phyloP scores from a whole-genome alignment of 805 yeast species.

The Groenewaldozyma tartarivorans region DNA sequence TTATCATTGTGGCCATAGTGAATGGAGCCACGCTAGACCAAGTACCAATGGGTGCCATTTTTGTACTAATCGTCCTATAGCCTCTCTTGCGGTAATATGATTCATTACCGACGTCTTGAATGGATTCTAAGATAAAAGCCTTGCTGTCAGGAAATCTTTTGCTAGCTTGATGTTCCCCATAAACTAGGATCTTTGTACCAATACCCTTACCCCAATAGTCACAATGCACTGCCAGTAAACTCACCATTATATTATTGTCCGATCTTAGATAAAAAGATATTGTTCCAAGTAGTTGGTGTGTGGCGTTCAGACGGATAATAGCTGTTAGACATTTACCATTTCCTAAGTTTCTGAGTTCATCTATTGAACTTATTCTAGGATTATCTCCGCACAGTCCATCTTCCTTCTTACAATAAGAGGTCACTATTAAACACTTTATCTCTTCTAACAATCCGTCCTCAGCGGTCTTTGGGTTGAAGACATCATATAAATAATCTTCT shows the following conservation, averaged over 20 bases:
- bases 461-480: too few species aligned
- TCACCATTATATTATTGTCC: too few species aligned
- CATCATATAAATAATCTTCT: too few species aligned
- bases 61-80: background rate
- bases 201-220: background rate
- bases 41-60: background rate
- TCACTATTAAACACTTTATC: too few species aligned
- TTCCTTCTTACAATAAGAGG: background rate
- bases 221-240: background rate
- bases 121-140: background rate
- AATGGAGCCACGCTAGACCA: background rate
- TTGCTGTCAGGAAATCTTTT: background rate
- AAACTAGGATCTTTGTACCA: background rate
- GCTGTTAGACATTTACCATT: background rate
- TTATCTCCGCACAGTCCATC: background rate
- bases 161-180: background rate
- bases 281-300: background rate
- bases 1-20: background rate
- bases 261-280: background rate
- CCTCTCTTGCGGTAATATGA: background rate
- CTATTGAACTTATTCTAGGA: background rate
- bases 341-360: background rate
- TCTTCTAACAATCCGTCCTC: too few species aligned
- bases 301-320: background rate
- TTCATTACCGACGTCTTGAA: background rate